Evolutionary conservation across 2,329 filamentous ascomycete species (phyloP), one percentile per base, ranked within the genome.

Genomic region (Cadophora sp.): DNA sequence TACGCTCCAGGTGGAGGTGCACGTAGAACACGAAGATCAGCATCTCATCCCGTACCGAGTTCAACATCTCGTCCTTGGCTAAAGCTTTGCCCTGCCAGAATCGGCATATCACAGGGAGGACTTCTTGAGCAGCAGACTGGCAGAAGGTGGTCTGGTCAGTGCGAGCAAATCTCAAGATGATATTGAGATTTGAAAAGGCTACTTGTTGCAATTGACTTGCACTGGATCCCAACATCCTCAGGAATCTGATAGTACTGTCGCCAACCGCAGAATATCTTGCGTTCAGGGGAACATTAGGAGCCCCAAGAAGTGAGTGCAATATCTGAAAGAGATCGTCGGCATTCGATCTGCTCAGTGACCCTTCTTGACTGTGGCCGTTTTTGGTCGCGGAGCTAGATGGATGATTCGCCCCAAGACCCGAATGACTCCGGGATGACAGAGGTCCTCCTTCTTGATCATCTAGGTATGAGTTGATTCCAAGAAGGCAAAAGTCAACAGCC

Each of bases 51-150:
- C 90, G 89, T 59, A 96, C 78, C 1, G 83, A 83, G 69, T 85
- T 87, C 13, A 78, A 61, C 74, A 77, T 70, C 87, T 83, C 73
- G 87, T 83, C 84, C 72, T 88, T 84, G 16, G 85, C 84, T 30
- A 85, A 79, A 55, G 87, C 85, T 72, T 91, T 92, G n/a, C 86
- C 85, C 70, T 89, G 83, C 94, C 95, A 99, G 80, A 93, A 88
- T 59, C 87, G 85, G 64, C 86, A 87, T 70, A 97, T 87, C 53
- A 94, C 78, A 1, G 92, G 91, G 27, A 97, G 76, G 8, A 94
- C 77, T 7, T 86, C 83, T 55, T 59, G 70, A 18, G 91, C 83
- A 45, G 90, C 80, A 41, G 81, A 82, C 70, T 85, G 85, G 3
- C 90, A 87, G 62, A 93, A 82, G 0, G 82, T 78, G 16, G 89